Evolutionary conservation across 2,329 filamentous ascomycete species (phyloP), one percentile per base, ranked within the genome.

Genomic region (Penicillium italicum): DNA sequence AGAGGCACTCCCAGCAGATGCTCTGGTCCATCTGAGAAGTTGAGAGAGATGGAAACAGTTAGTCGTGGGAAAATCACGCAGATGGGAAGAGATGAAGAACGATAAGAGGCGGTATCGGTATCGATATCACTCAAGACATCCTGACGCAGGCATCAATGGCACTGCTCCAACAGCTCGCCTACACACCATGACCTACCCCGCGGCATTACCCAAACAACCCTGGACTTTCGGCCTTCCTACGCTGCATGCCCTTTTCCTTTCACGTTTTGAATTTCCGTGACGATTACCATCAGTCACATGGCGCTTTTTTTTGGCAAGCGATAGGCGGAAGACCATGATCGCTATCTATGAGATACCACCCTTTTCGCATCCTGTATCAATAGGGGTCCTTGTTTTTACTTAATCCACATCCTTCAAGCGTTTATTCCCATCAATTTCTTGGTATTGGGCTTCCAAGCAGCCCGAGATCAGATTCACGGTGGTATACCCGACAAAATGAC

Each of bases 271-370:
- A 43, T 56, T 58, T 47, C 42, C 18, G 31, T 56, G 51, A 41
- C 53, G 48, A 26, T 33, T 38, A 34, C 47, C 48, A 50, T 47
- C 41, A 12, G 41, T 10, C 41, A 52, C 42, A 43, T 40, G 54
- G 54, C 40, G 49, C 58, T 44, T 58, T 63, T 60, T 58, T 52
- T 62, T 57, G 51, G 58, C 53, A 42, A 56, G 62, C 59, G 61
- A 59, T 59, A 51, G 46, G 58, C 61, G 45, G 37, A 48, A 56
- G 34, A 53, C 42, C 46, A 36, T 55, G 53, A 50, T 64, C 61
- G 57, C 57, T 45, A 50, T 55, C 61, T 45, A 62, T 63, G 62
- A 63, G 63, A 66, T 66, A 66, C 63, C 63, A 66, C 52, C 61
- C 53, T 59, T 57, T 57, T 60, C 53, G 50, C 45, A 59, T 61